Evolutionary conservation across 176 grass and related monocot genomes (phyloP), one percentile per base, ranked within the genome.

Genomic region (Musa itinerans): DNA sequence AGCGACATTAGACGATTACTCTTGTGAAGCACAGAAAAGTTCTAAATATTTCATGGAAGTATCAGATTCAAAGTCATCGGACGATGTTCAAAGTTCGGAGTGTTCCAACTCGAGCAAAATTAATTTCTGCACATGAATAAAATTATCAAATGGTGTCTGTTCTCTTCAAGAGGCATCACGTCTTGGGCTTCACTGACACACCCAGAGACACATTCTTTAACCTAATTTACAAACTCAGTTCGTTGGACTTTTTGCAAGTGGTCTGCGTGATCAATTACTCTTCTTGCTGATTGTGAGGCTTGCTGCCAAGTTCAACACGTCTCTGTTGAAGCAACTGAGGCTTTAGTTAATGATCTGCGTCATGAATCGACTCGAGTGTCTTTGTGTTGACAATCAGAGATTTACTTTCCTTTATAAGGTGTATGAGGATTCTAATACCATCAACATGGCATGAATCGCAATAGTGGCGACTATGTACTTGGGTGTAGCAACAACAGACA

Each of bases 1-100:
- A 87, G 88, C 0, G 86, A 99, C 78, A 94, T 99, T 63, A 84
- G 54, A 74, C 91, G 95, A 81, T 74, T 99, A 67, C 76, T 92
- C 5, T 70, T 94, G 69, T 99, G 86, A 91, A 53, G 65, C 65
- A 68, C 21, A 22, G 9, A 68, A 14, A 68, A 25, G 16, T 19
- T 14, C n/a, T n/a, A 8, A 1, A 50, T 26, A 65, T 13, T 65
- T 25, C 63, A 13, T 13, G 23, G 21, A 10, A 11, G 63, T 26
- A 65, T 9, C 22, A 14, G 7, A 70, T 70, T 21, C 25, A 1
- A 49, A 49, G 25, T 70, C 68, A 10, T 25, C 24, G 3, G 11
- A 48, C 20, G 48, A 19, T 70, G 21, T 70, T 70, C 34, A 51
- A 22, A 43, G 2, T 15, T 70, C 9, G 1, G 34, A 50, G 14